phyloP scores from a whole-genome alignment of 352 stramenopile species.

The Globisporangium recalcitrans region DNA sequence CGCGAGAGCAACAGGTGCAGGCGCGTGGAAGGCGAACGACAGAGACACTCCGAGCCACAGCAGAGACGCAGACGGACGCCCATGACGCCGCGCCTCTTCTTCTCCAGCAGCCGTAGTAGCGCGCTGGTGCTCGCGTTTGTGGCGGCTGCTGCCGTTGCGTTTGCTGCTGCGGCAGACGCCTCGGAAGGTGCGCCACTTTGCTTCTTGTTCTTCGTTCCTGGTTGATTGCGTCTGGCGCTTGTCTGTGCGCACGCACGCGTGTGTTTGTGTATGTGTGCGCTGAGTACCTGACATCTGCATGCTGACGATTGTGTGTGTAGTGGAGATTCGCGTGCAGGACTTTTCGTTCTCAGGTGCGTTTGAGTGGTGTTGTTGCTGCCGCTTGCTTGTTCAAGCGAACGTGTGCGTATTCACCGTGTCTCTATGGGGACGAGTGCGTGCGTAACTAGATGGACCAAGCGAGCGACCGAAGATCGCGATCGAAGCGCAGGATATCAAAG shows the following conservation, averaged over 20 bases:
- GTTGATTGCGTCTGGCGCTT: not conserved
- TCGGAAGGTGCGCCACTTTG: constrained; percentile 10
- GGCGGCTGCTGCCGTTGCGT: not conserved
- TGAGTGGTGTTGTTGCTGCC: not conserved
- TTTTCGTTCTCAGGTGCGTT: constrained; percentile 55
- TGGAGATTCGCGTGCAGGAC: constrained; percentile 65
- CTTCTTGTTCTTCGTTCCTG: not conserved
- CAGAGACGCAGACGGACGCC: not conserved
- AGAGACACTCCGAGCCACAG: too few relatives aligned
- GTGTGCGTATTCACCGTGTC: not conserved
- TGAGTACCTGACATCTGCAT: not conserved
- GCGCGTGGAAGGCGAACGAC: not conserved
- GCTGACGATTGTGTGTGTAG: constrained; percentile 14
- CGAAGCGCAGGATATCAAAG: constrained; percentile 52
- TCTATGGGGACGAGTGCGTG: not conserved
- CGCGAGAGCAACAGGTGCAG: too few relatives aligned
- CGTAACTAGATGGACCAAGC: constrained; percentile 30
- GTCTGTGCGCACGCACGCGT: not conserved
- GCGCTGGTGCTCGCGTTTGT: not conserved
- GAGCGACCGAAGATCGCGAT: constrained; percentile 43
- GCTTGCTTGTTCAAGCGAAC: not conserved
- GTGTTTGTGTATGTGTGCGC: not conserved
- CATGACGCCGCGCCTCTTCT: not conserved
- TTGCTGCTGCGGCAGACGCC: not conserved
- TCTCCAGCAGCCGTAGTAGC: not conserved